These are phyloP conservation scores for Fusarium incarnatum DNA, from an alignment of 2,329 filamentous ascomycete species.

Conservation along the genomic window DNA sequence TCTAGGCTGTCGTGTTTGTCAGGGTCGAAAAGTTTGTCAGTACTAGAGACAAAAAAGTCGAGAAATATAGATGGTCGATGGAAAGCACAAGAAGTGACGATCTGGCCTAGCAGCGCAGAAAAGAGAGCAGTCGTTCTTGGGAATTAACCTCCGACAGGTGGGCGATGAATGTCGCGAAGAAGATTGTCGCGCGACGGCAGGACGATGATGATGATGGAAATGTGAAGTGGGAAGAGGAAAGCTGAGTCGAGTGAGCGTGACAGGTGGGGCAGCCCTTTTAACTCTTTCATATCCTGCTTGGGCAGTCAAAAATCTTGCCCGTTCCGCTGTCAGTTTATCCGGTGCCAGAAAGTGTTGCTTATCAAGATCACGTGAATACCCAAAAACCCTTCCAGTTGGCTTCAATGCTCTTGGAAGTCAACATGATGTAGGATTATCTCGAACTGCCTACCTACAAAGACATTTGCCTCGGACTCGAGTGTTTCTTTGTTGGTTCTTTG, in stretches of 20 bases:
- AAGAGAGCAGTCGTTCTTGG: constrained; percentile 1
- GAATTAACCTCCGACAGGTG: constrained; percentile 22
- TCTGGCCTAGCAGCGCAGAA: constrained; percentile 6
- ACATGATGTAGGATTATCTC: not conserved
- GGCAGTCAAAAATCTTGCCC: constrained; percentile 8
- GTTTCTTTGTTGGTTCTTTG: not conserved
- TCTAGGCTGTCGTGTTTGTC: constrained; percentile 9
- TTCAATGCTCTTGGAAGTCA: not conserved
- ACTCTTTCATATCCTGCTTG: constrained; percentile 13
- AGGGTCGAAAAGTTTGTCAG: constrained; percentile 29
- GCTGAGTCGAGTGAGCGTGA: constrained; percentile 24
- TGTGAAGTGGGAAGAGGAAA: constrained; percentile 30
- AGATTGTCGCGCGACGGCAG: constrained; percentile 33
- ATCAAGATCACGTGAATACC: not conserved
- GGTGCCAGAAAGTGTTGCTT: constrained; percentile 8
- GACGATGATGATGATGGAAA: constrained; percentile 36
- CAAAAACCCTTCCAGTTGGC: not conserved
- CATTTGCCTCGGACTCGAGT: not conserved
- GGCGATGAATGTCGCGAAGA: constrained; percentile 11
- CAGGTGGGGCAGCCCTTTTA: constrained; percentile 41
- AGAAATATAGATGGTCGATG: constrained; percentile 2
- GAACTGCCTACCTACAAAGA: not conserved
- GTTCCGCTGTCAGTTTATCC: constrained; percentile 31
- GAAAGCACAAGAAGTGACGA: constrained; percentile 19
- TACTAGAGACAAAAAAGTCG: constrained; percentile 26